Conservation (phyloP, 176 grass and related monocot genomes). For the sorghum (Sorghum bicolor) region Sorghum_bicolor_NCBIv3 NC_012870.2:1730001-1730500, state of each 20-base stretch:
- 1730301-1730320: not conserved
- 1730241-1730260: slow-evolving; percentile 55
- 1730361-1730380: not conserved
- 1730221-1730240: slow-evolving; percentile 58
- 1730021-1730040: slow-evolving; percentile 96
- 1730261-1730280: slow-evolving; percentile 62
- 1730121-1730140: not conserved
- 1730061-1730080: slow-evolving; percentile 77
- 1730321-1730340: not conserved
- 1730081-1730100: not conserved
- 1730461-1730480: not conserved
- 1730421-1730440: not conserved
- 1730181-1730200: slow-evolving; percentile 88
- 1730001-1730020: slow-evolving; percentile 83
- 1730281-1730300: slow-evolving; percentile 36
- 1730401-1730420: not conserved
- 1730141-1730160: not conserved
- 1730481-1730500: not conserved
- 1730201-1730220: slow-evolving; percentile 84
- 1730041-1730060: slow-evolving; percentile 81
- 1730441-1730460: not conserved
- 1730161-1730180: slow-evolving; percentile 82
- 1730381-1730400: not conserved
- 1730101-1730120: not conserved
- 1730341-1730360: not conserved